Evolutionary conservation across 257 asterid species (phyloP), one percentile per base, ranked within the genome.

Genomic region (Euphrasia confusa): DNA sequence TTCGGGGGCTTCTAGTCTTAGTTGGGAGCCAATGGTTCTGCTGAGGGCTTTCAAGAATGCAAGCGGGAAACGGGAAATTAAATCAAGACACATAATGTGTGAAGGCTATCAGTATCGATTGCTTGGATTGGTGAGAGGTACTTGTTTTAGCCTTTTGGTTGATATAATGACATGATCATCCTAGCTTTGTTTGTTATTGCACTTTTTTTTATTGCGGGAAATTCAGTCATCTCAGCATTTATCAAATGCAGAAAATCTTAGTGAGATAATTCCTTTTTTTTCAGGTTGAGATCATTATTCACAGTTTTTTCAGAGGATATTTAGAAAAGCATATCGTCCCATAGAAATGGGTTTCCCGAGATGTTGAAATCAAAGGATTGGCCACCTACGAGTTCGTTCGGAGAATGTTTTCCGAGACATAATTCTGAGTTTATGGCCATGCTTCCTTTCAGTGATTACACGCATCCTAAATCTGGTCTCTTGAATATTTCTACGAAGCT

Each of bases 21-120:
- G 96, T 74, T 88, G 96, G 96, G 96, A 85, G 74, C 96, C 96
- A 15, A 78, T 72, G 79, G 96, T 88, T 71, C 83, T 88, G 95
- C 72, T 87, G 80, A 80, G 92, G 75, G 96, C 96, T 67, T 81
- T 88, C 71, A 88, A 79, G 73, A 74, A 37, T 32, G 96, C 88
- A 9, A 81, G 80, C 63, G 79, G 68, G 74, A 83, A 77, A 64
- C 63, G 79, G 68, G 74, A 83, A 77, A 64, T 50, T 83, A 58
- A 77, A 76, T 24, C 80, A 80, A 33, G 88, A 81, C 40, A 50
- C 68, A 50, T 79, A 49, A 67, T 68, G 62, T 35, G 95, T 88
- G 61, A 85, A 83, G 71, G 88, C 96, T 55, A 78, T 88, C 65
- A 21, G 24, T 21, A 21, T 21, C 24, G 92, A 88, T 76, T 88